Percentiles rank a stretch among this genome's conserved stretches.
Evolutionary conservation across 352 stramenopile genomes (phyloP).

Genomic region (Pythium periplocum): DNA sequence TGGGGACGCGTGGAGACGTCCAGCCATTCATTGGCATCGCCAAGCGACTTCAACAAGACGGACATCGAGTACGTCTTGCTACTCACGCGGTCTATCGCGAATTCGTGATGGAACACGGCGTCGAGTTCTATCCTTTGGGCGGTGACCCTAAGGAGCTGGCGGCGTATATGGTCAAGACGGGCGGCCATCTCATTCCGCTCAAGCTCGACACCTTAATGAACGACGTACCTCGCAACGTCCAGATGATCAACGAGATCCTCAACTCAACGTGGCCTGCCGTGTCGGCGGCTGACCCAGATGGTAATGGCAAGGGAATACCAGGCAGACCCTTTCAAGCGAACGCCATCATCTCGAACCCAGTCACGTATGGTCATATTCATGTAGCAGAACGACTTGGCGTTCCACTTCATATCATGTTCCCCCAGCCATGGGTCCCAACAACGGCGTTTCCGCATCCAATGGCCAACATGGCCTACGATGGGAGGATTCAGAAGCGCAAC

Average conservation of each 20-base stretch:
- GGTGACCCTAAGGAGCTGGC: conserved; percentile 73
- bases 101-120: conserved; percentile 64
- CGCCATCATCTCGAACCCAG: conserved; percentile 93
- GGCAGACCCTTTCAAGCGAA: conserved; percentile 77
- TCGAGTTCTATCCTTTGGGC: conserved; percentile 79
- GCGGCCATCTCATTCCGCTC: conserved; percentile 64
- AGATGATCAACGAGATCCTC: conserved; percentile 90
- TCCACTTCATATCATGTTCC: conserved; percentile 93
- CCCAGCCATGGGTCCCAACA: conserved; percentile 87
- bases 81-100: conserved; percentile 87
- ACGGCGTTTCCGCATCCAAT: conserved; percentile 88
- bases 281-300: conserved; percentile 44
- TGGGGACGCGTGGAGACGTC: conserved; percentile 86
- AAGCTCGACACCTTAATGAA: conserved; percentile 46
- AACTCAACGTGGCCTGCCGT: conserved; percentile 72
- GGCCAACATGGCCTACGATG: conserved; percentile 73
- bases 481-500: conserved; percentile 56
- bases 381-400: conserved; percentile 89
- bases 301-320: conserved; percentile 29
- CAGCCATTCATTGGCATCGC: conserved; percentile 86
- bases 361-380: conserved; percentile 90
- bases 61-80: conserved; percentile 89
- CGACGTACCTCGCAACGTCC: conserved; percentile 79
- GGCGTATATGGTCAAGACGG: conserved; percentile 91
- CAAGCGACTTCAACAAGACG: conserved; percentile 74